Evolutionary conservation across 208 protist genomes (phyloP).

Genomic region (Tritrichomonas foetus): DNA sequence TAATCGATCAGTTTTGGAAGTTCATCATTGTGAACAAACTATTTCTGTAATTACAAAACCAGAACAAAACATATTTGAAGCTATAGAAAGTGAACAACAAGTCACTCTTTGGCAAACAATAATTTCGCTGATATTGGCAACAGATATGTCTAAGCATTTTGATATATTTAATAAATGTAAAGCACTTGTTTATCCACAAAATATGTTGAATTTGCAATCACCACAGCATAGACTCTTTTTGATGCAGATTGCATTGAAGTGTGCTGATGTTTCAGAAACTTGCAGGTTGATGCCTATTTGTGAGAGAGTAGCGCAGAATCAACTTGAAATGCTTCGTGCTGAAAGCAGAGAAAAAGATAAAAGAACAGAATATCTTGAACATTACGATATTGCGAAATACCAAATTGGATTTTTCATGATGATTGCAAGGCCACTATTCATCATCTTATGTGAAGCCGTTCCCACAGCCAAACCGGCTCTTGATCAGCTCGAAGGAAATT

Average conservation of each 20-base stretch:
- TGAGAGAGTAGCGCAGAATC: neutral
- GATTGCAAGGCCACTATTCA: too few species aligned
- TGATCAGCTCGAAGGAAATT: too few species aligned
- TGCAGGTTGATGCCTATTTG: neutral
- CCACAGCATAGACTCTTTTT: neutral
- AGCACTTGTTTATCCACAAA: neutral
- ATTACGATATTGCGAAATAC: too few species aligned
- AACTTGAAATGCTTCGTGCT: too few species aligned
- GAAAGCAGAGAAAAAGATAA: too few species aligned
- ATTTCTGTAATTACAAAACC: neutral
- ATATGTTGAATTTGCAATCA: neutral
- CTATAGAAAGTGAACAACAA: neutral
- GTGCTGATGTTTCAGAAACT: neutral
- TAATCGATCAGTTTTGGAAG: conserved; percentile 1
- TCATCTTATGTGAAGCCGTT: too few species aligned
- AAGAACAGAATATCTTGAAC: too few species aligned
- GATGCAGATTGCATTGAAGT: neutral
- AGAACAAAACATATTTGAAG: conserved; percentile 35
- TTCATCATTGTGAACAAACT: conserved; percentile 23
- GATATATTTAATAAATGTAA: neutral
- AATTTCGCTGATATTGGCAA: neutral
- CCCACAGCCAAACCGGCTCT: too few species aligned
- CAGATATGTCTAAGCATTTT: conserved; percentile 6
- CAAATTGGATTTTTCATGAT: too few species aligned
- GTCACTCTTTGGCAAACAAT: neutral